Base-by-base conservation (phyloP, 2,329 filamentous ascomycete genomes). In the Sporothrix globosa region DNA sequence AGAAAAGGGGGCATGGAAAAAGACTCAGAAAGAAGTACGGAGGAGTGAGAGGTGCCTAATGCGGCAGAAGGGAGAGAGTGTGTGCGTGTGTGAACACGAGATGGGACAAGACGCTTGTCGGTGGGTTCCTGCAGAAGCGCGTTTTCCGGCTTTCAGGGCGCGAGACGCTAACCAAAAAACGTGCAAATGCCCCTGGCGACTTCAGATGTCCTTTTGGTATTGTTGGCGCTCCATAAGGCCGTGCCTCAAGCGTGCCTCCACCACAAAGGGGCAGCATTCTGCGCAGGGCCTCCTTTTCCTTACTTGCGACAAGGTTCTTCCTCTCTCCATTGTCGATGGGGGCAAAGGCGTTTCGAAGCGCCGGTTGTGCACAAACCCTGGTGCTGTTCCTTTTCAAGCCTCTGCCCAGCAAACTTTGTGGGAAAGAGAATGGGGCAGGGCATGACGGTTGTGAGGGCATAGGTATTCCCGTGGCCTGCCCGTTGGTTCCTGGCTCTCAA, bases 101-200 rank as follows among this genome's bases (percentile, higher is more conserved):
- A 39, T 54, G 61, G 9, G 21, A 54, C 19, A 54, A 7, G 63
- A 61, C 41, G 39, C 53, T 52, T 60, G 68, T 27, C 21, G 52
- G 65, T 70, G 71, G 71, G 66, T 72, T 69, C 69, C 71, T 70
- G 71, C 71, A 72, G 69, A 72, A 70, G 68, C 71, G 71, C 71
- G 68, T 70, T 72, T 69, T 65, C 30, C 54, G 27, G 54, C 21
- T 46, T 68, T 39, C 63, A 63, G 48, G 41, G 54, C 13, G 17
- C 34, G 54, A 30, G 24, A 44, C 65, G 63, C 63, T 53, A 66
- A 30, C 44, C 61, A 14, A n/a, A 21, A 44, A 14, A 65, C 44
- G 24, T 65, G 44, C n/a, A 50, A 27, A 63, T 1, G 11, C 17
- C 44, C 44, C 58, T 24, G 27, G 44, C 24, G 61, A 50, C 61